Evolutionary conservation across 345 rosid species (phyloP), one percentile per base, ranked within the genome.

Genomic region (Citrus reticulata): DNA sequence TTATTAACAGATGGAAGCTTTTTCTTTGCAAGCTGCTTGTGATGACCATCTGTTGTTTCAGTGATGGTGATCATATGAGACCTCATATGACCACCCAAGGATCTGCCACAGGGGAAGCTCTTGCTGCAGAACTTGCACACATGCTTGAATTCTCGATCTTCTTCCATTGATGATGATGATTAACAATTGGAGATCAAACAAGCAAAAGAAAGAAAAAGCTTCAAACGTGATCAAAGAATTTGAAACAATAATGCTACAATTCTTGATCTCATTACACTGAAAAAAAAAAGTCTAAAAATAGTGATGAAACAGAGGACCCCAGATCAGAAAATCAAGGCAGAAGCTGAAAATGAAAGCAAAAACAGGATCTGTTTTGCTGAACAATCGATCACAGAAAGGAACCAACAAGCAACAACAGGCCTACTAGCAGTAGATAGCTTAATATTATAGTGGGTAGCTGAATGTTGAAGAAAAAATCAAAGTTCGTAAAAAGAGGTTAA

Each of bases 61-160:
- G 75, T 78, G 79, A 83, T 81, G 82, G 78, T 77, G 66, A 80
- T 76, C 86, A 86, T 79, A 61, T 89, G 95, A 79, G 93, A 91
- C 88, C 93, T 88, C 92, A 90, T 86, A 84, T 89, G 95, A 74
- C 95, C 95, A 29, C 95, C 95, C 81, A 91, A 78, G 49, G 93
- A 90, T 86, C 91, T 91, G 17, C 95, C 93, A 80, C 92, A 81
- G 10, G 83, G 78, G 78, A 88, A 89, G 72, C 89, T 87, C 84
- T 90, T 89, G 88, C 82, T 74, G 85, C 95, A 91, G 77, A 91
- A 85, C 78, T 87, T 91, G 84, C 94, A 91, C 34, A 73, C 86
- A 83, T 83, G 87, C 69, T 85, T 87, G 34, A 78, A 77, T 81
- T 79, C 83, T 68, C 74, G 69, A 78, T 68, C 86, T 72, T 80